Conservation (phyloP, 192 early-diverging fungal genomes). For the Blastocladiella britannica region DNA sequence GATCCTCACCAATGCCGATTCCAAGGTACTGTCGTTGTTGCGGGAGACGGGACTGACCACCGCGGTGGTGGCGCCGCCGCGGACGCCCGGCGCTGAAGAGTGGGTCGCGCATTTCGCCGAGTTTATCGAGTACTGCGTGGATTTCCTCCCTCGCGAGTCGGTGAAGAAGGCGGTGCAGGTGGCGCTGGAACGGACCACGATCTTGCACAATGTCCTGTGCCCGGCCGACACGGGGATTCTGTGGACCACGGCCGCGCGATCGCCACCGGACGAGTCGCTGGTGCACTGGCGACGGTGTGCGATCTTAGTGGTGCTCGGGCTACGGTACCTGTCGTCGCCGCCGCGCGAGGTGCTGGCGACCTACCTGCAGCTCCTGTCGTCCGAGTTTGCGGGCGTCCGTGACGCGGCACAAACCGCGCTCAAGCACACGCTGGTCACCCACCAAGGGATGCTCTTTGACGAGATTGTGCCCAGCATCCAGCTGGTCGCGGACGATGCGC, state of each 20-base stretch:
- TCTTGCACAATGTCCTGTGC: not conserved
- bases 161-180: not conserved
- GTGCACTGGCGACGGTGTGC: not conserved
- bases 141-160: not conserved
- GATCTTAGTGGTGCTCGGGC: not conserved
- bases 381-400: not conserved
- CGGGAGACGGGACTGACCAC: not conserved
- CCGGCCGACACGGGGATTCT: not conserved
- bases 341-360: not conserved
- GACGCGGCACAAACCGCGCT: not conserved
- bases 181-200: not conserved
- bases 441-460: not conserved
- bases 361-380: not conserved
- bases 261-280: not conserved
- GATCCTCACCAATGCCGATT: slow-evolving; percentile 25
- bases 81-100: not conserved
- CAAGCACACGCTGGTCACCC: not conserved
- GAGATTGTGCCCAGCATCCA: not conserved
- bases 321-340: not conserved
- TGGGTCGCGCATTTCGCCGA: not conserved
- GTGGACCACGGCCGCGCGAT: not conserved
- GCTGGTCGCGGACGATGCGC: not conserved
- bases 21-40: not conserved
- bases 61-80: not conserved
- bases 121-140: not conserved